phyloP scores from a whole-genome alignment of 2,329 filamentous ascomycete genomes.

The Sporothrix curviconia region DNA sequence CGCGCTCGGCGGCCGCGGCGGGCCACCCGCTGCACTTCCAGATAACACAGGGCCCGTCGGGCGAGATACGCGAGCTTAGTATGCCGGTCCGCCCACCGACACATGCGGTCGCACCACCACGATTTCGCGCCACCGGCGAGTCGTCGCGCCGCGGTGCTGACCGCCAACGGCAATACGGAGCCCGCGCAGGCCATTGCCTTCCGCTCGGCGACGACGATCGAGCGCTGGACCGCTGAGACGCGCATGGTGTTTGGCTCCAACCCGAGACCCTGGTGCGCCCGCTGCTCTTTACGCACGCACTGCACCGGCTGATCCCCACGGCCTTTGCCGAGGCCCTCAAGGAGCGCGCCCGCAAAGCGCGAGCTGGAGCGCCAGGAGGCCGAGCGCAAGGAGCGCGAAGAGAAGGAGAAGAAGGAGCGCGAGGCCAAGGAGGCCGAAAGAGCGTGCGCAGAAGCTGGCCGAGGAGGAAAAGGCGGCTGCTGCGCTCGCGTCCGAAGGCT shows the following conservation, averaged over 20 bases:
- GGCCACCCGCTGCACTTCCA: slow-evolving; percentile 55
- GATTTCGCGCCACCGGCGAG: slow-evolving; percentile 29
- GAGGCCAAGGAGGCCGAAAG: slow-evolving; percentile 69
- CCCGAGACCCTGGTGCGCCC: slow-evolving; percentile 63
- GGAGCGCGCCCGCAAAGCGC: slow-evolving; percentile 50
- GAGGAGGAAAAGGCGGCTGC: slow-evolving; percentile 58
- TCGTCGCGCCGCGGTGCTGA: slow-evolving; percentile 47
- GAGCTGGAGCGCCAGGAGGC: slow-evolving; percentile 48
- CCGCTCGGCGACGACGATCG: slow-evolving; percentile 60
- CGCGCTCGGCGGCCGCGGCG: slow-evolving; percentile 24
- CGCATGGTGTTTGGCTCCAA: slow-evolving; percentile 71
- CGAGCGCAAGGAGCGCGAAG: slow-evolving; percentile 49
- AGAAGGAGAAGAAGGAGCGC: slow-evolving; percentile 59
- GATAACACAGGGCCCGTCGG: slow-evolving; percentile 43
- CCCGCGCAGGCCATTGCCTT: slow-evolving; percentile 74
- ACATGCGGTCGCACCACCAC: slow-evolving; percentile 5
- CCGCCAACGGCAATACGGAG: slow-evolving; percentile 44
- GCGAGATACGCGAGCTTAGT: slow-evolving; percentile 48
- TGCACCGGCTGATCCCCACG: slow-evolving; percentile 70
- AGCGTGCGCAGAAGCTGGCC: slow-evolving; percentile 55
- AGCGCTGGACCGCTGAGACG: slow-evolving; percentile 84
- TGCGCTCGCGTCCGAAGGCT: slow-evolving; percentile 56
- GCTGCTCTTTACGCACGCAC: slow-evolving; percentile 57
- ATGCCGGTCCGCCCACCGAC: slow-evolving; percentile 37
- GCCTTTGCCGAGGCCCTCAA: slow-evolving; percentile 77